Evolutionary conservation across 345 rosid genomes (phyloP), one percentile per base, ranked within the genome.

Genomic region (Eucalyptus pauciflora): DNA sequence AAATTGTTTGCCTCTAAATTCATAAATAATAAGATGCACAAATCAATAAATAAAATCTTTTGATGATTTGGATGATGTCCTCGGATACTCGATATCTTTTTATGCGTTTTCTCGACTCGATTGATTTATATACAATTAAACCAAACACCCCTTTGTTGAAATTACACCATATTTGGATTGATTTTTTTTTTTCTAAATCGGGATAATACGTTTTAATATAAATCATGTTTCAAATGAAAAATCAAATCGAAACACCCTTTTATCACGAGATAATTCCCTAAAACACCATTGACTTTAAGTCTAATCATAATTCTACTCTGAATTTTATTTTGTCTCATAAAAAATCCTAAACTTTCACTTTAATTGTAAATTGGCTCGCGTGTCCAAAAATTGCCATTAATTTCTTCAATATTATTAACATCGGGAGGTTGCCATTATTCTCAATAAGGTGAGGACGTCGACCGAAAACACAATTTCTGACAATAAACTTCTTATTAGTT

Each of bases 221-320:
- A 67, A 33, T 16, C 10, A 67, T 0, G 4, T 31, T 16, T 31
- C 12, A 31, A 67, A 67, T 14, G 37, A n/a, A 64, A 29, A 64
- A 20, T 67, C 10, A 31, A 31, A 31, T 67, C 6, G 10, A 67
- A 67, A n/a, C 41, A 14, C 20, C 11, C 10, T 56, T 56, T 10
- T 24, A 56, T 56, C 29, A 25, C 1, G 6, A 2, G 29, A 25
- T 56, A 56, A 56, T 56, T 24, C 1, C 29, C 13, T 24, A 24
- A 56, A 56, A 24, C 5, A 56, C 62, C 62, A 56, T 22, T 5
- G 1, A 24, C 29, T 24, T 56, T 24, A 9, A 25, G 27, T 24
- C 29, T 56, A 22, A 25, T 24, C 3, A 3, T 5, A 56, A 56
- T 56, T 56, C 1, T 10, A 56, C 13, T 22, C 0, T 24, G 1